phyloP scores from a whole-genome alignment of 2,329 filamentous ascomycete species.

The Trichoderma koningii region DNA sequence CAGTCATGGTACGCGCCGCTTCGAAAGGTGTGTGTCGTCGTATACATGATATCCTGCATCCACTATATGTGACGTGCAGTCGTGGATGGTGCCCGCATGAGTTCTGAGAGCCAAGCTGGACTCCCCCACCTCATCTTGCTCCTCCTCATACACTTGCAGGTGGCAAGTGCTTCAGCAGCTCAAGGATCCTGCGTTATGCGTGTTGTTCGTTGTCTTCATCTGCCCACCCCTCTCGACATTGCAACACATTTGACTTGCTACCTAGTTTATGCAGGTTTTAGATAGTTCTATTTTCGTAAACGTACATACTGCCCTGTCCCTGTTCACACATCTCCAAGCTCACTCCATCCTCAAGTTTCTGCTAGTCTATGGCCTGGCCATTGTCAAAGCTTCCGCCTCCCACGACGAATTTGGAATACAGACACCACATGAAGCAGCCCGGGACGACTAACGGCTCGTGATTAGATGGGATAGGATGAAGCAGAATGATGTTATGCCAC shows the following conservation, averaged over 20 bases:
- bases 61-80: neutral
- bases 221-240: neutral
- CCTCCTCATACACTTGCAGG: neutral
- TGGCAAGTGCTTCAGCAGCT: neutral
- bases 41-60: neutral
- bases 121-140: neutral
- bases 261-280: neutral
- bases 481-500: slow-evolving; percentile 6
- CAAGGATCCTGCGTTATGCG: neutral
- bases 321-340: neutral
- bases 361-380: neutral
- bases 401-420: neutral
- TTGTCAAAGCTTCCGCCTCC: neutral
- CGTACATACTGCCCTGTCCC: slow-evolving; percentile 8
- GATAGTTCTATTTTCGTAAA: neutral
- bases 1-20: neutral
- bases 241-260: neutral
- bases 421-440: neutral
- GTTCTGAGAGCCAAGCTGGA: neutral
- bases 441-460: slow-evolving; percentile 2
- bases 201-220: neutral
- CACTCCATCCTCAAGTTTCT: neutral
- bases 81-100: neutral
- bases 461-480: neutral
- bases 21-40: neutral